phyloP scores from a whole-genome alignment of 768 basidiomycete genomes.

The Holtermanniella nyarrowii region DNA sequence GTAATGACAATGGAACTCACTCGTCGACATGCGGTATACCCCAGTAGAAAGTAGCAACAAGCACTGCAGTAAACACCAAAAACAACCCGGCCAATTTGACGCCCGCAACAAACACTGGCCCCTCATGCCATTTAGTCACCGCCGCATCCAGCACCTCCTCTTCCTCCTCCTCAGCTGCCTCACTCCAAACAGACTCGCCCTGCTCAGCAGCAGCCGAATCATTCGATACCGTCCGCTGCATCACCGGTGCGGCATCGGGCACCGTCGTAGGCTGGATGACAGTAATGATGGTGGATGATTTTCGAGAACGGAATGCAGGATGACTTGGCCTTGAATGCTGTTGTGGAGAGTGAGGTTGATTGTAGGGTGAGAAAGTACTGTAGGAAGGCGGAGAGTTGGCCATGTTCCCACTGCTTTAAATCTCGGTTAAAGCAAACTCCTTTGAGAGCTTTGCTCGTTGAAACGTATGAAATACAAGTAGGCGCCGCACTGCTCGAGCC shows the following conservation, averaged over 20 bases:
- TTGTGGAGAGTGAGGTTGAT: constrained; percentile 7
- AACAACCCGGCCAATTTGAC: constrained; percentile 77
- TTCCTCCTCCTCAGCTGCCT: constrained; percentile 6
- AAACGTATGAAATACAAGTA: too few species aligned
- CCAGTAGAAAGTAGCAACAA: constrained; percentile 69
- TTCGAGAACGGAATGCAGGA: constrained; percentile 6
- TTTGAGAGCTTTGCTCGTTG: too few species aligned
- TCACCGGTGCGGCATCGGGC: constrained; percentile 4
- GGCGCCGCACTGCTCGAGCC: too few species aligned
- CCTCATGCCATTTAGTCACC: constrained; percentile 23
- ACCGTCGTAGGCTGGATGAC: background rate
- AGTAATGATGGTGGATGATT: constrained; percentile 8
- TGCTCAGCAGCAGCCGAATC: constrained; percentile 15
- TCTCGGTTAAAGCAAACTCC: too few species aligned
- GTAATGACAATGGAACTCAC: constrained; percentile 45
- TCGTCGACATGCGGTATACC: constrained; percentile 68
- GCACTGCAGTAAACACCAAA: constrained; percentile 54
- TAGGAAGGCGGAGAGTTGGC: constrained; percentile 10
- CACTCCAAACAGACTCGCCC: constrained; percentile 19
- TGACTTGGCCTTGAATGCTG: background rate
- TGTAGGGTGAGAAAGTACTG: constrained; percentile 1
- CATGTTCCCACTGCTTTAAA: too few species aligned
- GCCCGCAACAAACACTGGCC: constrained; percentile 65
- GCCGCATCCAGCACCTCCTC: background rate
- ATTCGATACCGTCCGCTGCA: background rate